These are phyloP conservation scores for Vicia sativa DNA, from an alignment of 306 rosid species.

Conservation along the genomic window DNA sequence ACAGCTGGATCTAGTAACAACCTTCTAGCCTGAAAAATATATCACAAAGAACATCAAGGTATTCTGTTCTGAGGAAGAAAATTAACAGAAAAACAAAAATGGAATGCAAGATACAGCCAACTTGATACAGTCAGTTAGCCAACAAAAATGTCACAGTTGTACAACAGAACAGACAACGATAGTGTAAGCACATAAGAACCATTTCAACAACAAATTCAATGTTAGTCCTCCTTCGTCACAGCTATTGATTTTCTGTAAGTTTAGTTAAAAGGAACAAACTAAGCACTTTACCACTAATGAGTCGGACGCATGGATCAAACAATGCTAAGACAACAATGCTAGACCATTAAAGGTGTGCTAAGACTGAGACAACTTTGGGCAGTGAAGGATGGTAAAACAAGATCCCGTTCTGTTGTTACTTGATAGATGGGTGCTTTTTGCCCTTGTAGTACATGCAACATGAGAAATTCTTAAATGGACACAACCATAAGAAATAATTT, in stretches of 20 bases:
- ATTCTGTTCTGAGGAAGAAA: conserved; percentile 14
- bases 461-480: too few species aligned
- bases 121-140: background rate
- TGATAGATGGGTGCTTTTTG: background rate
- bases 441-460: conserved; percentile 21
- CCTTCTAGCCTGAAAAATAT: conserved; percentile 74
- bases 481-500: too few species aligned
- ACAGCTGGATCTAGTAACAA: conserved; percentile 92
- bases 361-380: background rate
- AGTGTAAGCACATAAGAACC: background rate
- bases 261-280: conserved; percentile 6
- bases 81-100: conserved; percentile 23
- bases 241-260: background rate
- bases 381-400: background rate
- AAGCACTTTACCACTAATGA: background rate
- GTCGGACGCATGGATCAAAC: background rate
- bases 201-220: conserved; percentile 9
- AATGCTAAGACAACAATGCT: background rate
- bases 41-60: conserved; percentile 21
- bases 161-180: background rate
- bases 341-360: conserved; percentile 3
- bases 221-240: conserved; percentile 1
- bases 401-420: background rate
- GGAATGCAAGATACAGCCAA: conserved; percentile 19
- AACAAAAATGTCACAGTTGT: background rate